Conservation (phyloP, 192 early-diverging fungal species). For the Linnemannia hyalina region DNA sequence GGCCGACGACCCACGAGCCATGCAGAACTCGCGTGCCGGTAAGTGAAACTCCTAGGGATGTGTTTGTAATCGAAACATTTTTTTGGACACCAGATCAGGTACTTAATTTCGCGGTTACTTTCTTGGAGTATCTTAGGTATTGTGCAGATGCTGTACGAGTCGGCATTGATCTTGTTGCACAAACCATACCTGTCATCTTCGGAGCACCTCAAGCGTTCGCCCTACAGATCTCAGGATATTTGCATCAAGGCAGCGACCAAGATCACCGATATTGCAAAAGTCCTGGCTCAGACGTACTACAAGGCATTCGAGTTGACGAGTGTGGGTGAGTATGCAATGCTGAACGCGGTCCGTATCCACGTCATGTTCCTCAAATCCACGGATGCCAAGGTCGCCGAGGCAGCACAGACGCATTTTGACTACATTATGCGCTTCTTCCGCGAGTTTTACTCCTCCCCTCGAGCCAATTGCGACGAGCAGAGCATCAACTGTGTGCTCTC, state of each 20-base stretch:
- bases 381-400: constrained; percentile 40
- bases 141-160: constrained; percentile 52
- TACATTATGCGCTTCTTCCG: constrained; percentile 55
- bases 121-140: constrained; percentile 21
- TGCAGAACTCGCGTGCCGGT: constrained; percentile 52
- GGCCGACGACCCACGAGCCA: constrained; percentile 37
- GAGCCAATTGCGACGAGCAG: constrained; percentile 48
- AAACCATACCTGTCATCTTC: constrained; percentile 50
- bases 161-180: constrained; percentile 44
- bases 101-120: neutral
- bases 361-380: constrained; percentile 52
- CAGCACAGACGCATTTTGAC: constrained; percentile 39
- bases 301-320: constrained; percentile 41
- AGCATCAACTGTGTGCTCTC: constrained; percentile 49
- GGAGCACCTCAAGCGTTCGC: constrained; percentile 49
- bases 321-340: constrained; percentile 47
- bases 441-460: constrained; percentile 45
- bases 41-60: neutral
- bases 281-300: constrained; percentile 32
- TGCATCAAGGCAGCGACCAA: constrained; percentile 54
- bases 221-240: constrained; percentile 55
- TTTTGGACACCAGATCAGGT: neutral
- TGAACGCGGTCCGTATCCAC: constrained; percentile 53
- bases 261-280: constrained; percentile 54
- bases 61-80: neutral